Evolutionary conservation across 2,329 filamentous ascomycete species (phyloP), one percentile per base, ranked within the genome.

Genomic region (Aspergillus brasiliensis): DNA sequence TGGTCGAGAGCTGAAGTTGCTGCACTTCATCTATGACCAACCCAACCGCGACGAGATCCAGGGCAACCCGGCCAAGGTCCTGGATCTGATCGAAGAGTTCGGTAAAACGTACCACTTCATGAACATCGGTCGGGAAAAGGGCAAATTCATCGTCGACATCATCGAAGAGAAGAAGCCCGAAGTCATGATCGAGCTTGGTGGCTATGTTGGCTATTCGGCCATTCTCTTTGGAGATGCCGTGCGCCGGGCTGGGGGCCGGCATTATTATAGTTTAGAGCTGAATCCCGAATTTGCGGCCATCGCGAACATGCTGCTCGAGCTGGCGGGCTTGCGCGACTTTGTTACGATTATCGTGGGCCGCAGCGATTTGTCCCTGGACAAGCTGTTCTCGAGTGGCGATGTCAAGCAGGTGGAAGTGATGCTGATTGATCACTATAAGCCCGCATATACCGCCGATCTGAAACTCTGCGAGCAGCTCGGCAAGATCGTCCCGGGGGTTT

Each of bases 371-470:
- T 87, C 86, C 0, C 80, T 94, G 48, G 81, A 82, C 51, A 82
- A 85, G 5, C 79, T 94, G 4, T 80, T 86, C 62, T 68, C 77
- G 1, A 73, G 79, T 3, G 86, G 86, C 0, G 68, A 72, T 4
- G 72, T 92, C 23, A 75, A 80, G 23, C 81, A 83, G 48, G 85
- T 92, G 61, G 89, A 92, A 67, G 76, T 93, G 40, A 79, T 92
- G 74, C 94, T 95, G 73, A 78, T 95, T 37, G 91, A 95, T 69
- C 91, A 95, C 73, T 88, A 89, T 75, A 93, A 94, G 75, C 88
- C 89, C 0, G 84, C 87, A 0, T 95, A 94, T 72, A 85, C 84
- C 0, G 82, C 84, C 0, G 91, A 95, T 67, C 75, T 94, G 62
- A 92, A 92, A 76, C 82, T 92, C 0, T 91, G 88, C 71, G 91